phyloP scores from a whole-genome alignment of 768 basidiomycete species.

The Nidularia pulvinata region DNA sequence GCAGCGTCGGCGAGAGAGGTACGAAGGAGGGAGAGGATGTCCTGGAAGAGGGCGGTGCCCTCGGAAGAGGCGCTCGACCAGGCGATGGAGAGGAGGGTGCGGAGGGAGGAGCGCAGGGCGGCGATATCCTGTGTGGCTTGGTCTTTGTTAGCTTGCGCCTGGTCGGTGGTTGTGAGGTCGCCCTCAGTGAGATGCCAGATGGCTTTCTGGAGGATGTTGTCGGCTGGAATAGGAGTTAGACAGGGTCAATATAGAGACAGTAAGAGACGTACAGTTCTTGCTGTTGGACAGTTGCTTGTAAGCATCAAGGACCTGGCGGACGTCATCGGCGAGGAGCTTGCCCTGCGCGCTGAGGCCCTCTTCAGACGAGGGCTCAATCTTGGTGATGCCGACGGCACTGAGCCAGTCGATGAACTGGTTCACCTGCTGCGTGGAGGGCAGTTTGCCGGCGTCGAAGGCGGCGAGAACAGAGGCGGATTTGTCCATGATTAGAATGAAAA shows the following conservation, averaged over 20 bases:
- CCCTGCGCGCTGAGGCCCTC: constrained; percentile 58
- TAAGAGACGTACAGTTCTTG: constrained; percentile 50
- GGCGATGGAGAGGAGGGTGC: constrained; percentile 47
- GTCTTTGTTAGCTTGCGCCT: constrained; percentile 34
- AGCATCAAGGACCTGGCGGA: constrained; percentile 53
- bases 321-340: constrained; percentile 41
- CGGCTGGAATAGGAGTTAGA: constrained; percentile 34
- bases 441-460: constrained; percentile 70
- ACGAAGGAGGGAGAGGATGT: constrained; percentile 65
- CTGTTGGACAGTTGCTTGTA: constrained; percentile 51
- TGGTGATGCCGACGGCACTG: constrained; percentile 45
- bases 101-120: constrained; percentile 48
- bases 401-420: constrained; percentile 54
- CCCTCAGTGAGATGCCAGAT: constrained; percentile 64
- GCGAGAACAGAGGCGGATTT: constrained; percentile 60
- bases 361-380: constrained; percentile 33
- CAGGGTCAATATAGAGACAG: not conserved
- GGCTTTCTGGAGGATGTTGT: constrained; percentile 64
- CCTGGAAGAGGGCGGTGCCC: constrained; percentile 50
- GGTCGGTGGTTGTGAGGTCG: constrained; percentile 38
- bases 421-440: constrained; percentile 62
- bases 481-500: constrained; percentile 46
- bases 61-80: constrained; percentile 56
- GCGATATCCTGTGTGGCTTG: constrained; percentile 49
- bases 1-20: constrained; percentile 68